phyloP scores from a whole-genome alignment of 257 asterid genomes.

The Misopates orontium region DNA sequence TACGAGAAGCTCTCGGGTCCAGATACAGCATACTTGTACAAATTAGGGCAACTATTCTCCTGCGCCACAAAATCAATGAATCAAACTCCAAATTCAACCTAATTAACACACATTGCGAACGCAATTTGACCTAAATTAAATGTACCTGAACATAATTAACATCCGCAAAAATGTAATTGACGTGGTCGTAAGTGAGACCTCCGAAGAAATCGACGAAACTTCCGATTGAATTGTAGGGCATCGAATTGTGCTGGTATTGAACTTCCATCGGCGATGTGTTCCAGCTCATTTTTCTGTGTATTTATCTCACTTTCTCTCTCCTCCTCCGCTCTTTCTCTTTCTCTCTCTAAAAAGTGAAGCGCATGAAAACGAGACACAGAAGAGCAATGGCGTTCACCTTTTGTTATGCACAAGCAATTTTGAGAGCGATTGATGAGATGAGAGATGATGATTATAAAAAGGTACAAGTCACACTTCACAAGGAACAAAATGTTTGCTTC shows the following conservation, averaged over 20 bases:
- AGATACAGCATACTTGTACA: conserved; percentile 66
- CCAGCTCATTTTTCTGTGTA: conserved; percentile 52
- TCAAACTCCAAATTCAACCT: too few species aligned
- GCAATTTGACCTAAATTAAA: conserved; percentile 19
- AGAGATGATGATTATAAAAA: neutral
- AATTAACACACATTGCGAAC: conserved; percentile 14
- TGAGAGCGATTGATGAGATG: conserved; percentile 30
- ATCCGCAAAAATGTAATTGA: conserved; percentile 76
- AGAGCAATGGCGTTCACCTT: conserved; percentile 36
- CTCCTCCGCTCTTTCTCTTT: conserved; percentile 26
- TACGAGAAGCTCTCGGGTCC: conserved; percentile 73
- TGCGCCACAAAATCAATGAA: conserved; percentile 28
- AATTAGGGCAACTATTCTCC: conserved; percentile 68
- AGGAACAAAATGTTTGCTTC: conserved; percentile 13
- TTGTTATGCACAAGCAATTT: conserved; percentile 23
- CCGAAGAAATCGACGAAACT: conserved; percentile 93
- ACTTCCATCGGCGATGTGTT: conserved; percentile 63
- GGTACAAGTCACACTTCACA: conserved; percentile 32
- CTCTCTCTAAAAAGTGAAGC: conserved; percentile 27
- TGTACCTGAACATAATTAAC: conserved; percentile 69
- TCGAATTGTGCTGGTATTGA: conserved; percentile 57
- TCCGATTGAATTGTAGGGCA: conserved; percentile 83
- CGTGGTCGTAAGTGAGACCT: conserved; percentile 84
- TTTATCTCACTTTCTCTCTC: conserved; percentile 27
- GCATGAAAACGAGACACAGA: conserved; percentile 43